Conservation (phyloP, 2,329 filamentous ascomycete genomes). For the Zopfia rhizophila region DNA sequence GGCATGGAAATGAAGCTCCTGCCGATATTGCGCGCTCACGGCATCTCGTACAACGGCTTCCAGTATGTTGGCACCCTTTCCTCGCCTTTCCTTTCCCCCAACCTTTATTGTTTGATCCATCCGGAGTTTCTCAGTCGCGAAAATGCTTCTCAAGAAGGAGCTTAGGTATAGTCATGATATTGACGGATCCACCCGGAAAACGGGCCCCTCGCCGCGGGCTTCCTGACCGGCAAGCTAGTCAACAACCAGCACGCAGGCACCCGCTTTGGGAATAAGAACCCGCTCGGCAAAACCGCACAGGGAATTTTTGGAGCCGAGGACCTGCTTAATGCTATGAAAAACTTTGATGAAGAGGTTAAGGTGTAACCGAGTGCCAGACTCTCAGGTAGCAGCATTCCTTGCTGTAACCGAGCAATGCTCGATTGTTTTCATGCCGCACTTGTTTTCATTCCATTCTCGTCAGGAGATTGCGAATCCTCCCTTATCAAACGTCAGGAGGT, state of each 20-base stretch:
- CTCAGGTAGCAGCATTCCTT: no score
- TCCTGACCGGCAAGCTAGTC: constrained; percentile 19
- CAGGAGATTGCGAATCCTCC: no score
- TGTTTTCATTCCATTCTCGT: no score
- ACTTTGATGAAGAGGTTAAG: constrained; percentile 12
- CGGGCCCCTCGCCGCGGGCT: constrained; percentile 19
- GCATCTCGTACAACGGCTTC: constrained; percentile 13
- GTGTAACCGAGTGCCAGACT: no score
- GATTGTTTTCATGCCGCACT: no score
- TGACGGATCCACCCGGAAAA: no score
- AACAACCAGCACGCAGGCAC: constrained; percentile 14
- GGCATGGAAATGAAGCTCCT: constrained; percentile 21
- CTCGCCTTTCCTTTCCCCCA: not conserved
- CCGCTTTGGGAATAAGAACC: constrained; percentile 13
- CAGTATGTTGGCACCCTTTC: constrained; percentile 11
- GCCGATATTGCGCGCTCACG: constrained; percentile 14
- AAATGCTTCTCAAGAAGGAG: no score
- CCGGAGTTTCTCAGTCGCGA: no score
- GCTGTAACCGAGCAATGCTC: no score
- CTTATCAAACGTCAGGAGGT: no score
- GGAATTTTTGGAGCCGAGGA: constrained; percentile 11
- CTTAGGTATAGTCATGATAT: no score
- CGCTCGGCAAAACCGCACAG: constrained; percentile 12
- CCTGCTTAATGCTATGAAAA: constrained; percentile 10
- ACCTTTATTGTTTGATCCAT: no score